A percentile compares a stretch with the other conserved stretches of the same genome.
Conservation (phyloP, 2,329 filamentous ascomycete species). For the Fusarium globosum region DNA sequence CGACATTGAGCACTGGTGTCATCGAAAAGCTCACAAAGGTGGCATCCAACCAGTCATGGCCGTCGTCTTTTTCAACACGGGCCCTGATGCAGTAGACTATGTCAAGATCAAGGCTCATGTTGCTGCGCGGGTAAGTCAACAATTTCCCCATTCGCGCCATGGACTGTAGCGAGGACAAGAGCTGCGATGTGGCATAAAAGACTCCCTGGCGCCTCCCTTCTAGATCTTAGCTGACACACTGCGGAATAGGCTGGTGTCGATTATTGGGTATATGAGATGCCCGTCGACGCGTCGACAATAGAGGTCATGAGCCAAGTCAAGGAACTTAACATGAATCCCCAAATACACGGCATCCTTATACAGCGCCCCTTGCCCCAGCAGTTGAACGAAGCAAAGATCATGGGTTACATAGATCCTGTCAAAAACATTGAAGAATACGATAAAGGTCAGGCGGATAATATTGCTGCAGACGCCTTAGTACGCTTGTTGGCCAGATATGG, state of each 20-base stretch:
- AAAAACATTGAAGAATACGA: not conserved
- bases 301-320: not conserved
- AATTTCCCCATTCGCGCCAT: no score
- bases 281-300: not conserved
- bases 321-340: not conserved
- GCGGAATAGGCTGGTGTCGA: accelerated
- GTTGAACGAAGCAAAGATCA: not conserved
- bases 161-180: not conserved
- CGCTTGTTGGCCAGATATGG: not conserved
- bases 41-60: not conserved
- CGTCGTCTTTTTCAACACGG: accelerated
- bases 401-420: accelerated
- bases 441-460: not conserved
- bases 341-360: not conserved
- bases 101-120: not conserved
- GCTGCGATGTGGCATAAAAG: not conserved
- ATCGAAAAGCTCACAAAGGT: accelerated
- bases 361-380: not conserved
- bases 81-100: not conserved
- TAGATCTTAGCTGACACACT: accelerated
- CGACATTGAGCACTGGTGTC: not conserved
- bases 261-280: not conserved
- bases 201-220: accelerated
- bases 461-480: not conserved
- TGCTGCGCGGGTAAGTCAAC: not conserved